Percentiles rank a stretch among this genome's conserved stretches.
Evolutionary conservation across 2,329 filamentous ascomycete species (phyloP).

Genomic region (Biscogniauxia marginata): DNA sequence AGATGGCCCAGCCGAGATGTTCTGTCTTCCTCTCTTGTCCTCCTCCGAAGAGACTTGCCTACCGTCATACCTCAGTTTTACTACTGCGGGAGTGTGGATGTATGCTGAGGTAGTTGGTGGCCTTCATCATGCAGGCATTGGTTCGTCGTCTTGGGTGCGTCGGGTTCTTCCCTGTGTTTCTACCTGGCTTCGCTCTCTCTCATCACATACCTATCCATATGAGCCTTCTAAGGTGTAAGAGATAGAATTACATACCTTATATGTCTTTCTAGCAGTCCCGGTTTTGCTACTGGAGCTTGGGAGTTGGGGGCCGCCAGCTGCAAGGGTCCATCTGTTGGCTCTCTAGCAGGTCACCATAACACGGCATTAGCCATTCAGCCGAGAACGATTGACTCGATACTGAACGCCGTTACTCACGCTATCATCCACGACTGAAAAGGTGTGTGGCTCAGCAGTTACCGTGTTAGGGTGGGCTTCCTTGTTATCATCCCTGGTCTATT

Average conservation of each 20-base stretch:
- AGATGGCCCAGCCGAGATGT: conserved; percentile 42
- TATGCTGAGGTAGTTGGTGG: conserved; percentile 10
- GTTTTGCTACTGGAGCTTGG: conserved; percentile 26
- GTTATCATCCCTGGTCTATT: conserved; percentile 31
- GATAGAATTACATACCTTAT: neutral
- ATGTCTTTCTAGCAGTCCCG: conserved; percentile 17
- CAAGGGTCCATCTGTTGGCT: conserved; percentile 36
- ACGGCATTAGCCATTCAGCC: conserved; percentile 52
- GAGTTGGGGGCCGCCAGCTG: conserved; percentile 30
- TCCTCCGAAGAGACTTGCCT: conserved; percentile 29
- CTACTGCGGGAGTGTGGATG: conserved; percentile 9
- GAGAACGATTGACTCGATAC: conserved; percentile 40
- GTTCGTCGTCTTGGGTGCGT: conserved; percentile 19
- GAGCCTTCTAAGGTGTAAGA: neutral
- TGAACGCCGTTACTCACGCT: conserved; percentile 34
- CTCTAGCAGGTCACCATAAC: conserved; percentile 36
- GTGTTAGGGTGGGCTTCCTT: conserved; percentile 28
- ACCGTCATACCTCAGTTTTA: conserved; percentile 24
- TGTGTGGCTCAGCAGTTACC: conserved; percentile 41
- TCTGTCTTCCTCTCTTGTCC: conserved; percentile 34
- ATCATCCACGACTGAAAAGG: conserved; percentile 32
- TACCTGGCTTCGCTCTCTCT: neutral
- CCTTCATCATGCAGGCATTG: conserved; percentile 6
- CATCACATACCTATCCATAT: neutral
- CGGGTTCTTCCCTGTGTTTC: conserved; percentile 24